Evolutionary conservation across 2,329 filamentous ascomycete species (phyloP).

Genomic region (Trichophyton mentagrophytes): DNA sequence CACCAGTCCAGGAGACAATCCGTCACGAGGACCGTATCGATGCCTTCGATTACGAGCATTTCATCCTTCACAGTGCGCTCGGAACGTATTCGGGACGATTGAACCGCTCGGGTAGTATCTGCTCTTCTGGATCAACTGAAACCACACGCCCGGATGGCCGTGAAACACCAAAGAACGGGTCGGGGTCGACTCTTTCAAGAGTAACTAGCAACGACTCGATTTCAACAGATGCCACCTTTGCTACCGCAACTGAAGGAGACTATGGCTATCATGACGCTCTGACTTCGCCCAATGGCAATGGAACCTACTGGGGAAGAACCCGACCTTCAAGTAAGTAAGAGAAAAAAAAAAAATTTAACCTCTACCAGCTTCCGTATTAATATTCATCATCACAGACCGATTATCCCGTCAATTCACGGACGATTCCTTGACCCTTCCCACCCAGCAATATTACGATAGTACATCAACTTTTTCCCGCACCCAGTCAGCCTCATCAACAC

Average conservation of each 20-base stretch:
- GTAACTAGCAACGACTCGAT: constrained; percentile 47
- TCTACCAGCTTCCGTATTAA: constrained; percentile 6
- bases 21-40: constrained; percentile 90
- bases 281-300: background rate
- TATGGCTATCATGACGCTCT: constrained; percentile 23
- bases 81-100: constrained; percentile 41
- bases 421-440: background rate
- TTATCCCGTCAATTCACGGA: constrained; percentile 16
- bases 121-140: constrained; percentile 38
- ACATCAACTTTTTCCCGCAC: background rate
- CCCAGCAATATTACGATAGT: background rate
- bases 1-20: constrained; percentile 41
- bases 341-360: background rate
- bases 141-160: constrained; percentile 32
- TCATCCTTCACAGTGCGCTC: constrained; percentile 87
- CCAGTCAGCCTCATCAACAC: background rate
- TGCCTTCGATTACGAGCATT: constrained; percentile 92
- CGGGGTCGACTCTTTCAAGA: constrained; percentile 33
- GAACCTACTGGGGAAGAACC: background rate
- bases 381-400: background rate
- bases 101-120: constrained; percentile 21
- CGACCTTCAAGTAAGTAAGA: background rate
- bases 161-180: constrained; percentile 12
- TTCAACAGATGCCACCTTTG: constrained; percentile 50
- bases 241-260: constrained; percentile 46